Evolutionary conservation across 1,139 yeast genomes (phyloP), one percentile per base, ranked within the genome.

Genomic region (Nadsonia starkeyi-henricii): DNA sequence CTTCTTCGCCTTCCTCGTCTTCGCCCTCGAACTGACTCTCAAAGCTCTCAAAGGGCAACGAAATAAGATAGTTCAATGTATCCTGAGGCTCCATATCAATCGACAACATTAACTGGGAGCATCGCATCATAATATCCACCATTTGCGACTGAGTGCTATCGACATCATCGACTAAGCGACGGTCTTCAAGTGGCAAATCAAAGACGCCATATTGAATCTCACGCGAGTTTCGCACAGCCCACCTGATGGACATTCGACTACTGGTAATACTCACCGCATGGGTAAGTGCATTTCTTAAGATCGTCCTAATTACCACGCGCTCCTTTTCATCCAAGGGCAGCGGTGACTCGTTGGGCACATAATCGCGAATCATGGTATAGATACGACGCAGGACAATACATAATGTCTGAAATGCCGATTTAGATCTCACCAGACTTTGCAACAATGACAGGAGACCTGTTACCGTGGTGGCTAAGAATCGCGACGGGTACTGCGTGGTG

Each of bases 401-500:
- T 33, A 33, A 33, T 3, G 12, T 13, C 4, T 9, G 17, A 12
- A 12, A 33, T 9, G 39, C 15, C 12, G 39, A 33, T 15, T 33
- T 33, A 15, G 15, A 12, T 4, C 5, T n/a, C 4, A n/a, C 39
- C 3, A n/a, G 17, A 33, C 17, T 33, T 33, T 33, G 39, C 17
- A 33, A 33, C 4, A 33, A 15, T 13, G 39, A 33, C 17, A 81
- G 63, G 44, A 78, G 62, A 0, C 85, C 70, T 1, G 81, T 62
- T 0, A 79, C 68, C 1, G 79, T 75, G 74, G 84, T 81, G 1
- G 81, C 73, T 48, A 89, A 66, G 58, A 85, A 85, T 52, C 84
- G 73, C 1, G 95, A 82, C 13, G 96, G 95, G 58, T 80, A 79
- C 45, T 73, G 62, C 0, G 94, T 82, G 43, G 72, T 67, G 53